Evolutionary conservation across 2,329 filamentous ascomycete species (phyloP), one percentile per base, ranked within the genome.

Genomic region (Claviceps maximensis): DNA sequence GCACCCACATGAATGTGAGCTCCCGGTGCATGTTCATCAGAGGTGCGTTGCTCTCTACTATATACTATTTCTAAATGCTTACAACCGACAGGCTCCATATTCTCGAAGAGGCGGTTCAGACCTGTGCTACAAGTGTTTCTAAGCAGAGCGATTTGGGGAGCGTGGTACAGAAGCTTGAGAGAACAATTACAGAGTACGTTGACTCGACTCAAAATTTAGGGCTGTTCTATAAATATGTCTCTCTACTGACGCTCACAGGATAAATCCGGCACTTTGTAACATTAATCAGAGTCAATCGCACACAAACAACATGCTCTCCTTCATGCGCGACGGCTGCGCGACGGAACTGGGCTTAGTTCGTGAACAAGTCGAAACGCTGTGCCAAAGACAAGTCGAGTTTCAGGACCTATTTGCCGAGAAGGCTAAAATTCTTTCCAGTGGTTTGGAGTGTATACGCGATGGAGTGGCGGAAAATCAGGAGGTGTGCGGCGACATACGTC

Each of bases 331-430:
- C 21, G 51, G 41, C 19, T 55, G 54, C 25, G 42, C 45, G 15
- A 42, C 48, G 19, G 51, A 55, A 49, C 29, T 55, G 12, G 33
- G 45, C 6, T 15, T 31, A 12, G 44, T 55, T 27, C 44, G 49
- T 15, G 41, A 17, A 29, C 25, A 40, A 21, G 27, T 55, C 25
- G 52, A 46, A 17, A 50, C 50, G 8, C 51, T 59, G n/a, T 53
- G 38, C 10, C 51, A 57, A 40, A 58, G 55, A 27, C 54, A 55
- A 15, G 3, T 44, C 12, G 36, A 38, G 47, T 49, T 56, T 15
- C 15, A 53, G 40, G 49, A 44, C n/a, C 44, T 59, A 17, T 53
- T 46, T 46, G 10, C 42, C 58, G 31, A 42, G 29, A 46, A 6
- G 17, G 15, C 27, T 13, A n/a, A 41, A 15, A 29, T 13, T 2